Percentiles rank a stretch among this genome's conserved stretches.
Conservation (phyloP, 2,329 filamentous ascomycete species). For the Diaporthe caulivora region DNA sequence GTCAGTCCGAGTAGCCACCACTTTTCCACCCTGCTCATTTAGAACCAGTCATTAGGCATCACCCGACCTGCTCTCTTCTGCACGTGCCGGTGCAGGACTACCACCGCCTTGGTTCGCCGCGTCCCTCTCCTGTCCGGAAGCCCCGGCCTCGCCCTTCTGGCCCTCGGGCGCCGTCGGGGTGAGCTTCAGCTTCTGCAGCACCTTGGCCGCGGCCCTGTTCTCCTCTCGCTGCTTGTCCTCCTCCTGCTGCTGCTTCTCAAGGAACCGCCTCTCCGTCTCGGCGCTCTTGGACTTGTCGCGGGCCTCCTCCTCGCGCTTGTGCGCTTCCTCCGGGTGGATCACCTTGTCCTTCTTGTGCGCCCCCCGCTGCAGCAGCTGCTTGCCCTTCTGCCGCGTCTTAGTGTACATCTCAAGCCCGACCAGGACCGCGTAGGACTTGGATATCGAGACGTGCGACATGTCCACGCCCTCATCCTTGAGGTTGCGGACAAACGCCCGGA, state of each 20-base stretch:
- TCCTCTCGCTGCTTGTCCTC: conserved; percentile 55
- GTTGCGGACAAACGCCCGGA: conserved; percentile 82
- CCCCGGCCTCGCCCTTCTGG: conserved; percentile 41
- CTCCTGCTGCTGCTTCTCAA: conserved; percentile 53
- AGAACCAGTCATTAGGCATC: neutral
- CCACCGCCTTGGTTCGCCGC: neutral
- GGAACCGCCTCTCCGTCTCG: conserved; percentile 60
- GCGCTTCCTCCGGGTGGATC: conserved; percentile 70
- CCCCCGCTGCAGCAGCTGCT: conserved; percentile 63
- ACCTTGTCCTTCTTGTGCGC: conserved; percentile 69
- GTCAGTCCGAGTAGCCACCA: neutral
- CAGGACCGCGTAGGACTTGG: conserved; percentile 84
- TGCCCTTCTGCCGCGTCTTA: conserved; percentile 75
- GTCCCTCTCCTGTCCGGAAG: neutral
- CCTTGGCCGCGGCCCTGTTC: conserved; percentile 44
- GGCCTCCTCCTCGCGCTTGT: conserved; percentile 68
- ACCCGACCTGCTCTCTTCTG: neutral
- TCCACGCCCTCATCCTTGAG: conserved; percentile 82
- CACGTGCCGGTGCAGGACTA: neutral
- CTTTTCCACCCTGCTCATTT: neutral
- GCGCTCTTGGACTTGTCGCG: conserved; percentile 73
- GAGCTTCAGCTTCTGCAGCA: conserved; percentile 57
- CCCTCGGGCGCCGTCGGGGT: conserved; percentile 46
- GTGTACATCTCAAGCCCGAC: conserved; percentile 86
- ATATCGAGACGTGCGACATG: conserved; percentile 82